Evolutionary conservation across 2,329 filamentous ascomycete species (phyloP), one percentile per base, ranked within the genome.

Genomic region (Talaromyces pinophilus): DNA sequence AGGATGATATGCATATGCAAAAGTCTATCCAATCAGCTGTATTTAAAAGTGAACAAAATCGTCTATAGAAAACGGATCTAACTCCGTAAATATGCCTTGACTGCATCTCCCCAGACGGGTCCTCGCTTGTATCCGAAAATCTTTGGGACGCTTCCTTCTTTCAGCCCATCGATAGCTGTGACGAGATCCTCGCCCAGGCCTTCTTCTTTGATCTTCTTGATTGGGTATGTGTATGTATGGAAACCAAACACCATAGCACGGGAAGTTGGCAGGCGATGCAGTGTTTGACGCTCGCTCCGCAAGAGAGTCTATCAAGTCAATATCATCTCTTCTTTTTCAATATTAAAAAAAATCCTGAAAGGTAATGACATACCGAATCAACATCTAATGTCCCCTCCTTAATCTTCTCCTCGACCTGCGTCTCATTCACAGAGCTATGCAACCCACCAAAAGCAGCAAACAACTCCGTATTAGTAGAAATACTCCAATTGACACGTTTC

Each of bases 201-300:
- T 67, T 89, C 86, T 4, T 81, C 81, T 71, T 85, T 87, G 55
- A 90, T 76, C 61, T 86, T 80, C 46, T 70, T 70, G 7, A 90
- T 73, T 1, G 82, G 81, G 74, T 89, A 88, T 66, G 82, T 77
- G 74, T 88, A 89, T 17, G 87, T 89, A 75, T 88, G 87, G 73
- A 89, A 86, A 0, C 80, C 82, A 76, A 90, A 90, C 0, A 88
- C 81, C 22, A 89, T 60, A 7, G 85, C 86, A 62, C 80, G 78
- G 0, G 81, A 84, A 59, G 76, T 69, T 3, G 86, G 86, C 30
- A 90, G 73, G 0, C 87, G 81, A 76, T 88, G 86, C 40, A 90
- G 74, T 0, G 85, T 87, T 78, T 90, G 87, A 38, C 86, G 78
- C 74, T 90, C 87, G 69, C 81, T 85, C 3, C 87, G 79, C 25